These are phyloP conservation scores for Cyberlindnera americana DNA, from an alignment of 805 yeast species.

Conservation along the genomic window DNA sequence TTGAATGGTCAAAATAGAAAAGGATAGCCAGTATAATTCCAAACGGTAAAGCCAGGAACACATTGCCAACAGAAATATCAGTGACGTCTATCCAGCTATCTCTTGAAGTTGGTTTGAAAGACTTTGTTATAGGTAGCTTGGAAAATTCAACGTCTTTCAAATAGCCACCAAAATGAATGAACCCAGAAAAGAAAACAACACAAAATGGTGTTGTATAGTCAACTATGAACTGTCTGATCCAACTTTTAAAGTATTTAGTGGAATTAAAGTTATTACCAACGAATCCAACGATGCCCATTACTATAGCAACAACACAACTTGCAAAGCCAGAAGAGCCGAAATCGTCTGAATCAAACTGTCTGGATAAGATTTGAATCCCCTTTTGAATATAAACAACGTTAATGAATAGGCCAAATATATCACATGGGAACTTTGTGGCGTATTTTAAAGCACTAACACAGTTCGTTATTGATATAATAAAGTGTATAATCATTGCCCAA, in stretches of 20 bases:
- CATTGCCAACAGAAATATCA: constrained; percentile 54
- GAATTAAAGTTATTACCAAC: constrained; percentile 47
- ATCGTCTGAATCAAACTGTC: constrained; percentile 54
- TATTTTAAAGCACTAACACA: constrained; percentile 61
- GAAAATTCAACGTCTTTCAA: constrained; percentile 55
- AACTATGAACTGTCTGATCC: constrained; percentile 62
- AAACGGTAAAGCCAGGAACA: constrained; percentile 90
- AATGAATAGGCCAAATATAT: constrained; percentile 89
- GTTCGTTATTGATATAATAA: constrained; percentile 66
- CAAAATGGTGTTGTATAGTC: constrained; percentile 85
- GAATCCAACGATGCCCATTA: constrained; percentile 79
- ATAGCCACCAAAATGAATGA: constrained; percentile 85
- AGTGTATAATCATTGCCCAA: constrained; percentile 86
- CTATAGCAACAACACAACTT: constrained; percentile 66
- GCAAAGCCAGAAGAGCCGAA: constrained; percentile 57
- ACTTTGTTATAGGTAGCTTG: constrained; percentile 60
- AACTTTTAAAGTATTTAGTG: constrained; percentile 58
- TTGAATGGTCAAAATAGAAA: constrained; percentile 94
- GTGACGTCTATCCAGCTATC: constrained; percentile 39
- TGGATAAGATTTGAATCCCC: constrained; percentile 75
- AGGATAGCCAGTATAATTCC: constrained; percentile 79
- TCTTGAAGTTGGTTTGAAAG: constrained; percentile 70
- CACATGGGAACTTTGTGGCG: constrained; percentile 83
- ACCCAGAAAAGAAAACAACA: constrained; percentile 89
- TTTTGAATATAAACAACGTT: constrained; percentile 85